Evolutionary conservation across 257 asterid genomes (phyloP).

Genomic region (Solanum arcanum): DNA sequence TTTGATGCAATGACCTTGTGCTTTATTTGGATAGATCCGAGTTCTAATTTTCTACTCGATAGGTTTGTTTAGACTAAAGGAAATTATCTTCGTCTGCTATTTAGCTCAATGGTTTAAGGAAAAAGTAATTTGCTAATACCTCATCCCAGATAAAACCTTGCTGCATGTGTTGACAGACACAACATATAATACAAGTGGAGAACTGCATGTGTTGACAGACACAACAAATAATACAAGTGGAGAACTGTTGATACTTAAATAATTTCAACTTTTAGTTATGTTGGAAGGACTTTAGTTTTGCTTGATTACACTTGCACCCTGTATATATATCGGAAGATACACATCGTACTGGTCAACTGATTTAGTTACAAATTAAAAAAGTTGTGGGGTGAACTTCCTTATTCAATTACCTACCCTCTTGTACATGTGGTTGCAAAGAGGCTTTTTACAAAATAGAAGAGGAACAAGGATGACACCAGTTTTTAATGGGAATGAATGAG

Average conservation of each 20-base stretch:
- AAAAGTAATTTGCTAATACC: background rate
- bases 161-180: background rate
- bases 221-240: background rate
- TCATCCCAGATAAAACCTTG: background rate
- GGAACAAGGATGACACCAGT: background rate
- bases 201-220: background rate
- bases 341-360: background rate
- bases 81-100: background rate
- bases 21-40: background rate
- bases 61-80: background rate
- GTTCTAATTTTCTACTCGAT: background rate
- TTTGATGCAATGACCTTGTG: background rate
- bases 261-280: background rate
- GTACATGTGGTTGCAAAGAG: background rate
- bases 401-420: background rate
- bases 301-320: background rate
- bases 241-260: background rate
- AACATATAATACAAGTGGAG: background rate
- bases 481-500: background rate
- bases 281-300: background rate
- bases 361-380: background rate
- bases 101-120: background rate
- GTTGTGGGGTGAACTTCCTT: background rate
- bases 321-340: background rate
- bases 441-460: background rate